These are phyloP conservation scores for Fomitopsis pinicola DNA, from an alignment of 1,284 basidiomycete genomes.

Conservation along the genomic window DNA sequence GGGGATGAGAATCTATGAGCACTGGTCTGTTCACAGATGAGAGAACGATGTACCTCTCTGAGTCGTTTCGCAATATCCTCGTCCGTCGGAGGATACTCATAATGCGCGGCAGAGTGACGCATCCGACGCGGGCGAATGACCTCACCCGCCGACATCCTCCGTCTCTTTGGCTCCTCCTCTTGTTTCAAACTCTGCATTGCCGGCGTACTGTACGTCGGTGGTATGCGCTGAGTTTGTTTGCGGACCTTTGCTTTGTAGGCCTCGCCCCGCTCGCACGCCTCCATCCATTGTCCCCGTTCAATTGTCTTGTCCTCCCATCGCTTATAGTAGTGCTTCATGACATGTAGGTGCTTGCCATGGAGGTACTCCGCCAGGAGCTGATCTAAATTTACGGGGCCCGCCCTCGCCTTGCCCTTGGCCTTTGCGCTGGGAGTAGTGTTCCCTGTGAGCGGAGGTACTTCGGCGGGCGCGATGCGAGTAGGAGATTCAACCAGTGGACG, in stretches of 20 bases:
- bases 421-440: constrained; percentile 13
- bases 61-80: constrained; percentile 60
- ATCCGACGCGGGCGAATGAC: constrained; percentile 35
- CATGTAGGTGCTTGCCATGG: not conserved
- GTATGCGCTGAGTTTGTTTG: constrained; percentile 32
- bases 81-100: constrained; percentile 50
- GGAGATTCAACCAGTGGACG: constrained; percentile 2
- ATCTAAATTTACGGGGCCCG: constrained; percentile 12
- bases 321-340: constrained; percentile 30
- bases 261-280: constrained; percentile 56
- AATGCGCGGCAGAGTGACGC: constrained; percentile 44
- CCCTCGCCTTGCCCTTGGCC: constrained; percentile 26
- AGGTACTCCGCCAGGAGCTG: constrained; percentile 10
- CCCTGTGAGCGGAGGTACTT: not conserved
- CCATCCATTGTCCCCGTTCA: constrained; percentile 47
- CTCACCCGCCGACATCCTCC: constrained; percentile 21
- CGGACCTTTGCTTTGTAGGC: constrained; percentile 49
- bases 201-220: constrained; percentile 21
- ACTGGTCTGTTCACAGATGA: not conserved
- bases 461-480: not conserved
- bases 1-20: constrained; percentile 1
- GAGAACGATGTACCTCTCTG: constrained; percentile 48
- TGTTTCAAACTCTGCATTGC: constrained; percentile 9
- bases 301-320: constrained; percentile 41
- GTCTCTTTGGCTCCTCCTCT: constrained; percentile 16